Evolutionary conservation across 2,329 filamentous ascomycete genomes (phyloP), one percentile per base, ranked within the genome.

Genomic region (Simplicillium sp.): DNA sequence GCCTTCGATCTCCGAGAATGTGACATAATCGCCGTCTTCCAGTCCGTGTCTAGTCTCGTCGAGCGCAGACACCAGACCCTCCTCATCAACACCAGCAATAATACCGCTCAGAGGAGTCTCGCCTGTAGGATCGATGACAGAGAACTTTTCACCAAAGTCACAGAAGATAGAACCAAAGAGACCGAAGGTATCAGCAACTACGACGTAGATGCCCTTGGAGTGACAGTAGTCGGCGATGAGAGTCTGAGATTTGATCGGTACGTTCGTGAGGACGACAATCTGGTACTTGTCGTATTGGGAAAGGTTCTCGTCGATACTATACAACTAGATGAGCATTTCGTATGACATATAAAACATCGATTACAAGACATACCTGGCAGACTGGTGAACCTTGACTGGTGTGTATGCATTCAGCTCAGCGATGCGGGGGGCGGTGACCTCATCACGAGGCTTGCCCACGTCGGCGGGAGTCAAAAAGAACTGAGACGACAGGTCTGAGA

Each of bases 381-480:
- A 74, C 48, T 77, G 60, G 60, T 88, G 88, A 44, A 95, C 75
- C 45, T 79, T 76, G 43, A 98, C 84, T 7, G 92, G 92, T 4
- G 90, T 95, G 59, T 98, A 98, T 46, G 88, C 86, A 63, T 98
- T 98, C 50, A 98, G 76, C 65, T 98, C 92, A 34, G 88, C 86
- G 20, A 98, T 84, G 39, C 87, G 82, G 8, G 92, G 90, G 2
- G 84, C 87, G 2, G 90, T 95, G 41, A 87, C 84, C 50, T 80
- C 73, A 49, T 90, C 92, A 58, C 92, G 82, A 4, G 88, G 84
- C 70, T 95, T 94, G 55, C 92, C 92, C 40, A 97, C 82, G 59
- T 98, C 92, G 54, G 82, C 78, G 14, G 80, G 74, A 43, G 80
- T 87, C 16, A 98, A 79, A 74, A 98, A 98, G 74, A 98, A 98